Conservation (phyloP, 2,329 filamentous ascomycete species). For the Monosporascus ibericus region DNA sequence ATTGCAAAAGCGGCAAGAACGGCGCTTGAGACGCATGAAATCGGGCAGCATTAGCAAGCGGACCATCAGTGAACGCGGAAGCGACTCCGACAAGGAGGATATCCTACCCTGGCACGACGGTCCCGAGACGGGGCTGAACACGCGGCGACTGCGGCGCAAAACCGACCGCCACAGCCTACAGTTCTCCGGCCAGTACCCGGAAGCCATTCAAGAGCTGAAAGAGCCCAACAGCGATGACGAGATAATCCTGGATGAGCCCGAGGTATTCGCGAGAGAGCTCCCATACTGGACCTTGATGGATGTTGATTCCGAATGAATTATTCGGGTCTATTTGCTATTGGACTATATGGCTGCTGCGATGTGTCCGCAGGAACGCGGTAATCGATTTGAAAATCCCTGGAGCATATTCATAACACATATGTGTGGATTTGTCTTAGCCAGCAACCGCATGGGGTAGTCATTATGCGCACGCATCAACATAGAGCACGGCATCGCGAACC, state of each 20-base stretch:
- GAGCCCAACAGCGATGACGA: constrained; percentile 27
- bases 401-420: neutral
- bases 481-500: neutral
- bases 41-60: constrained; percentile 30
- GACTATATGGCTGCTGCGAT: neutral
- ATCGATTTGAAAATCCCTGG: too few species aligned
- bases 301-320: constrained; percentile 22
- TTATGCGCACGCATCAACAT: neutral
- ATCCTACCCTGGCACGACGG: constrained; percentile 22
- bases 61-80: constrained; percentile 28
- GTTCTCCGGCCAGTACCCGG: constrained; percentile 19
- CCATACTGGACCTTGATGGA: constrained; percentile 29
- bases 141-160: constrained; percentile 25
- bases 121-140: constrained; percentile 12
- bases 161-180: constrained; percentile 25
- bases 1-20: constrained; percentile 15
- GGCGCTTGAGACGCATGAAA: constrained; percentile 23
- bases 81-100: constrained; percentile 27
- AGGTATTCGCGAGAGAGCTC: constrained; percentile 23
- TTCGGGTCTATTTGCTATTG: constrained; percentile 9
- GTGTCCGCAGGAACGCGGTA: neutral
- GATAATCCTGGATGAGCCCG: constrained; percentile 24
- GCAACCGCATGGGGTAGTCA: neutral
- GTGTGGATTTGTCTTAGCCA: too few species aligned
- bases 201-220: constrained; percentile 27